Evolutionary conservation across 805 yeast species (phyloP).

Genomic region (Ogataea henricii): DNA sequence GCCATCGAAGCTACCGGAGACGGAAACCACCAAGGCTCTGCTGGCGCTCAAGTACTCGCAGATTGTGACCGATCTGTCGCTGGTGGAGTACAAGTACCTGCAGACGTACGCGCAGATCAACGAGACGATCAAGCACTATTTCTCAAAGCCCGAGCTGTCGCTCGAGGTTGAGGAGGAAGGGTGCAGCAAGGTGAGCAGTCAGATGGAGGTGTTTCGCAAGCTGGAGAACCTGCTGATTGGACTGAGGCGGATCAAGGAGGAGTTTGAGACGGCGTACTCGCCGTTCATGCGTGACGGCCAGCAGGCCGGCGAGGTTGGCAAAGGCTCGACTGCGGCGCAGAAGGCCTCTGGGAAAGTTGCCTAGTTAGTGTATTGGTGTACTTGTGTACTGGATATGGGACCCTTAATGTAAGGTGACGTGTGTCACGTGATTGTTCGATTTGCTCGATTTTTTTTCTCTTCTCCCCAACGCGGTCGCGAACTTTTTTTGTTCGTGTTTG

Average conservation of each 20-base stretch:
- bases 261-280: slow-evolving; percentile 19
- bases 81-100: slow-evolving; percentile 32
- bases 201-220: slow-evolving; percentile 27
- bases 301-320: background rate
- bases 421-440: background rate
- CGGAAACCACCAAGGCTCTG: slow-evolving; percentile 14
- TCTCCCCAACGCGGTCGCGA: slow-evolving; percentile 6
- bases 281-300: background rate
- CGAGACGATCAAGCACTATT: slow-evolving; percentile 28
- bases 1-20: slow-evolving; percentile 6
- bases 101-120: slow-evolving; percentile 29
- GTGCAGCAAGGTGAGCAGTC: slow-evolving; percentile 23
- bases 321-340: background rate
- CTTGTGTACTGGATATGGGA: too few species aligned
- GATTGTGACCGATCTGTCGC: slow-evolving; percentile 27
- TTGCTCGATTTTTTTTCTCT: background rate
- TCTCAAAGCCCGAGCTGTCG: slow-evolving; percentile 26
- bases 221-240: slow-evolving; percentile 24
- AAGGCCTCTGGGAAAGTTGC: too few species aligned
- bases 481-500: background rate
- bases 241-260: slow-evolving; percentile 18
- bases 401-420: too few species aligned
- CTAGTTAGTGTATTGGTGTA: background rate
- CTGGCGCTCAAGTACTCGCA: slow-evolving; percentile 30
- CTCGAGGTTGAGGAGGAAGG: slow-evolving; percentile 30